These are phyloP conservation scores for Alternaria sp. DNA, from an alignment of 2,329 filamentous ascomycete species.

Conservation along the genomic window DNA sequence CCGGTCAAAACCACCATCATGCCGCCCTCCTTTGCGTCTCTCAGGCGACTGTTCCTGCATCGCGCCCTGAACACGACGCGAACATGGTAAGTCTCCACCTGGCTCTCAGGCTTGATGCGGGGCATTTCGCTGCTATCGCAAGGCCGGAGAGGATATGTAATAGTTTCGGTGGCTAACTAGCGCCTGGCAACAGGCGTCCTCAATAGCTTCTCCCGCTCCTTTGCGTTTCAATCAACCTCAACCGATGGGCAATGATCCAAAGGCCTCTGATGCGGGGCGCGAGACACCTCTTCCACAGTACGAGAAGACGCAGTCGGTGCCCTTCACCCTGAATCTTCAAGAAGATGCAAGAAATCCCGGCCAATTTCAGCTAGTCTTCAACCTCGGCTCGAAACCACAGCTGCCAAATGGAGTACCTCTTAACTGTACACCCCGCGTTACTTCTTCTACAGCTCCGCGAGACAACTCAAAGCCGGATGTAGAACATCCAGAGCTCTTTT, in stretches of 20 bases:
- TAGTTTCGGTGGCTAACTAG: conserved; percentile 17
- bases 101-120: background rate
- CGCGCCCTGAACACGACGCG: conserved; percentile 11
- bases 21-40: conserved; percentile 16
- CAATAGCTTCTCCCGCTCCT: conserved; percentile 35
- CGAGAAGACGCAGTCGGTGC: conserved; percentile 38
- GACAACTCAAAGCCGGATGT: conserved; percentile 28
- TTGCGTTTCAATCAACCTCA: conserved; percentile 20
- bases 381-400: conserved; percentile 34
- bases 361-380: conserved; percentile 45
- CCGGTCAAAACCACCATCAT: conserved; percentile 29
- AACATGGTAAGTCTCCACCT: conserved; percentile 33
- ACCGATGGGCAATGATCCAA: conserved; percentile 24
- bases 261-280: conserved; percentile 29
- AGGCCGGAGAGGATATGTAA: conserved; percentile 15
- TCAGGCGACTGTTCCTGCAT: conserved; percentile 29
- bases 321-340: conserved; percentile 43
- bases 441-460: conserved; percentile 25
- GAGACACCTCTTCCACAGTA: conserved; percentile 41
- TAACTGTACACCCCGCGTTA: conserved; percentile 19
- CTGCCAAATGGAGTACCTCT: conserved; percentile 10
- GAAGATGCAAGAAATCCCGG: conserved; percentile 43
- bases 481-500: conserved; percentile 29
- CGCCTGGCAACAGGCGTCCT: conserved; percentile 29
- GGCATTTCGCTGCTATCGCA: background rate